Evolutionary conservation across 345 rosid genomes (phyloP).

Genomic region (Camelina neglecta): DNA sequence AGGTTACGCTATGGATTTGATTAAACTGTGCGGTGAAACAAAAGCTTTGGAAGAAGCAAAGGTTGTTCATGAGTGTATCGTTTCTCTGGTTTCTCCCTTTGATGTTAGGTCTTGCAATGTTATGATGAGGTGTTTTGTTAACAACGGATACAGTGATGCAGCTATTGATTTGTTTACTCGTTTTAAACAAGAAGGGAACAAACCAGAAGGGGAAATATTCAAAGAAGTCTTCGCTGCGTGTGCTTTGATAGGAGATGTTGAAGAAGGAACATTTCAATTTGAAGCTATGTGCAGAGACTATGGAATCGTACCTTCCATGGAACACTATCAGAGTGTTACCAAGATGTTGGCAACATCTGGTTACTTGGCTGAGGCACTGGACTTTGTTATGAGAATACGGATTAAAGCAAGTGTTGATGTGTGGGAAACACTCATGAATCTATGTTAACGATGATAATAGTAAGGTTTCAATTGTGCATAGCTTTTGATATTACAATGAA

Average conservation of each 20-base stretch:
- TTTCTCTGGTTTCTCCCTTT: background rate
- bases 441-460: background rate
- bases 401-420: conserved; percentile 1
- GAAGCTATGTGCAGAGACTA: conserved; percentile 62
- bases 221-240: conserved; percentile 61
- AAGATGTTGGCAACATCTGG: conserved; percentile 67
- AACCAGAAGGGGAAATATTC: conserved; percentile 64
- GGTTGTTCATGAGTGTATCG: background rate
- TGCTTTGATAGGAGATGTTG: conserved; percentile 54
- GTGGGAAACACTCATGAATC: too few relatives aligned
- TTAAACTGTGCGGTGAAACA: background rate
- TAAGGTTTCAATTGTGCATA: background rate
- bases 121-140: conserved; percentile 66
- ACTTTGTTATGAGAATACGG: background rate
- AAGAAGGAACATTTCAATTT: conserved; percentile 68
- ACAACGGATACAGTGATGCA: conserved; percentile 69
- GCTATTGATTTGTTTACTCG: conserved; percentile 62
- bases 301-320: conserved; percentile 60
- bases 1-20: background rate
- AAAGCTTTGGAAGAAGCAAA: conserved; percentile 12
- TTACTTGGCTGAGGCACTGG: conserved; percentile 44
- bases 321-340: conserved; percentile 59
- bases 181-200: conserved; percentile 63
- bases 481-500: background rate
- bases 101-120: conserved; percentile 10